These are phyloP conservation scores for Bacidia rubella DNA, from an alignment of 495 filamentous ascomycete genomes.

Conservation along the genomic window DNA sequence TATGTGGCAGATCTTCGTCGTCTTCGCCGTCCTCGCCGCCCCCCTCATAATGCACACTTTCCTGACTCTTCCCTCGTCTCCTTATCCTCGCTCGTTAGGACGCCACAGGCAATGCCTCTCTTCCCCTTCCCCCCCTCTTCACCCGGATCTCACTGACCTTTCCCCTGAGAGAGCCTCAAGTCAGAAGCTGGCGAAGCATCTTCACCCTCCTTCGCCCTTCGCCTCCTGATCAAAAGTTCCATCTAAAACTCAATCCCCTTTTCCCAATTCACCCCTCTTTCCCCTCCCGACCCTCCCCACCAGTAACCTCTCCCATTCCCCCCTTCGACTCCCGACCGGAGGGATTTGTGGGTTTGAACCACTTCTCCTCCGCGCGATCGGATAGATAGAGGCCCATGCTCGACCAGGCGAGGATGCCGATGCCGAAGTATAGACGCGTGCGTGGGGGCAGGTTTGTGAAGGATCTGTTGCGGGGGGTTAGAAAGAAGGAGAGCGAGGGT, in stretches of 20 bases:
- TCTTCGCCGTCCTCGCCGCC: no score
- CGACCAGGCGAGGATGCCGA: slow-evolving; percentile 53
- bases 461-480: slow-evolving; percentile 28
- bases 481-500: no score
- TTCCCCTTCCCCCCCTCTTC: not conserved
- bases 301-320: not conserved
- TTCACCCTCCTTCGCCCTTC: not conserved
- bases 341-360: slow-evolving; percentile 47
- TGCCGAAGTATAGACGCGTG: slow-evolving; percentile 49
- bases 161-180: not conserved
- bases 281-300: not conserved
- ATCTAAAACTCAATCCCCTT: not conserved
- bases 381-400: slow-evolving; percentile 42
- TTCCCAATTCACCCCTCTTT: not conserved
- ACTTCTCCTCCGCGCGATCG: slow-evolving; percentile 46
- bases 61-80: no score
- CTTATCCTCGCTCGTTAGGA: no score
- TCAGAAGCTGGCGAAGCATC: not conserved
- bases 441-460: slow-evolving; percentile 47
- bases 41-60: no score
- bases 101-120: not conserved
- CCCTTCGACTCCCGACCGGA: slow-evolving; percentile 41
- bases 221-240: not conserved
- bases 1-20: no score
- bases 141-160: not conserved